Conservation (phyloP, 495 filamentous ascomycete genomes). For the Aspergillus mulundensis region DNA sequence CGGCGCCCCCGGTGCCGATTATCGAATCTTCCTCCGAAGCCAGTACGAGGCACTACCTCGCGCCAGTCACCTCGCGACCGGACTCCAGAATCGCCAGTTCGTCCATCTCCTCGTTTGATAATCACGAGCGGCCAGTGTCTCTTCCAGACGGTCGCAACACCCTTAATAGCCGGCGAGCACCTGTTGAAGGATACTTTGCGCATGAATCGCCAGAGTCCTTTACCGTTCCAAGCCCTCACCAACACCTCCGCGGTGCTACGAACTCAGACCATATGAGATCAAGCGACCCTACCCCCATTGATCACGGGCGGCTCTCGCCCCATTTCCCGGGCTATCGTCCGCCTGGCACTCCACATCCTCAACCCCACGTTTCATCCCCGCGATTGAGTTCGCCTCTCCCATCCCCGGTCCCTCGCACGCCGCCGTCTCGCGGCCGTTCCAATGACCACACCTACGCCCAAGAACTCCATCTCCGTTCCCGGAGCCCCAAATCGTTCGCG, state of each 20-base stretch:
- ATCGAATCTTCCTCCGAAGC: background rate
- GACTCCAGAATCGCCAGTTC: slow-evolving; percentile 8
- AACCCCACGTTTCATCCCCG: slow-evolving; percentile 1
- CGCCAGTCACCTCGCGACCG: slow-evolving; percentile 8
- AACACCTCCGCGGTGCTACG: background rate
- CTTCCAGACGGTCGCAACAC: slow-evolving; percentile 10
- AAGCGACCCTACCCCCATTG: slow-evolving; percentile 6
- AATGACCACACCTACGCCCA: slow-evolving; percentile 19
- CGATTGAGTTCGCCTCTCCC: slow-evolving; percentile 8
- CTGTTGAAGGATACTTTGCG: slow-evolving; percentile 30
- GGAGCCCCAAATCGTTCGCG: slow-evolving; percentile 23
- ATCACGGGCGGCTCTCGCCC: slow-evolving; percentile 10
- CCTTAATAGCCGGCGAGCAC: slow-evolving; percentile 14
- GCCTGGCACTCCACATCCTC: slow-evolving; percentile 1
- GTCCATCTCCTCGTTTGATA: slow-evolving; percentile 11
- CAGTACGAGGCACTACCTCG: background rate
- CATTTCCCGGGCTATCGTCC: slow-evolving; percentile 5
- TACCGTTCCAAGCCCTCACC: background rate
- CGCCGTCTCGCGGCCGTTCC: slow-evolving; percentile 17
- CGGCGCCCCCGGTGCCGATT: background rate
- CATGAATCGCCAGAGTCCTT: slow-evolving; percentile 25
- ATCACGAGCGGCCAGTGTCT: slow-evolving; percentile 1
- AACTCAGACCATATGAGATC: slow-evolving; percentile 5
- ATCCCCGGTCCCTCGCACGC: slow-evolving; percentile 11
- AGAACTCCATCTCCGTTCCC: slow-evolving; percentile 26